Evolutionary conservation across 768 basidiomycete species (phyloP), one percentile per base, ranked within the genome.

Genomic region (Mycena albidolilacea): DNA sequence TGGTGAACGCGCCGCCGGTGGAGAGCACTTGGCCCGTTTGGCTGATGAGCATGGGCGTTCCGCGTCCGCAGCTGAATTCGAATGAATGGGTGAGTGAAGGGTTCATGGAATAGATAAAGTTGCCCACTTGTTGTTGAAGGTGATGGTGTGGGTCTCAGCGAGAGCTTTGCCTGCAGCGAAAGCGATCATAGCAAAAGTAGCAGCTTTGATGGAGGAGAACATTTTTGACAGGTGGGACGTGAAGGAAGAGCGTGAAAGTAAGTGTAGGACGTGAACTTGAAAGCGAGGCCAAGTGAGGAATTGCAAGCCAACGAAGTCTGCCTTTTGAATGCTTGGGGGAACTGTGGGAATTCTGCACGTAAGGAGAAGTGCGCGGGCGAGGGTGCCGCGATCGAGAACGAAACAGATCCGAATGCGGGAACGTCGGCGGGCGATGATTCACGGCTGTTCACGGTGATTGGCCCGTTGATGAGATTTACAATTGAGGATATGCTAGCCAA

Each of bases 1-100:
- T 58, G 23, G 77, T 81, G 55, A 73, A 80, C n/a, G 75, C 75
- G 7, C 74, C 77, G 8, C 82, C 82, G 44, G 77, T 81, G 50
- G 80, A 81, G 15, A 83, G 75, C 10, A 78, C 73, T n/a, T 73
- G 72, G 35, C 73, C 75, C 15, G 70, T 74, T 59, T 78, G 78
- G 17, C 17, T 50, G 12, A 79, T 78, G 37, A 81, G 70, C n/a
- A 64, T 77, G 7, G 81, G 81, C 78, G 76, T 74, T 55, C 76
- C 76, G 43, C 0, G 39, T 5, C 64, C 68, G 52, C 76, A 76
- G n/a, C 73, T 76, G 35, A 63, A 63, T 23, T 23, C 23, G 23
- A 50, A 35, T 43, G 35, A 35, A n/a, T 46, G 14, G 57, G 30
- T 57, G 21, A 70, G 11, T 2, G 52, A 14, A 44, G 10, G 3